phyloP scores from a whole-genome alignment of 2,329 filamentous ascomycete species.

The Pseudogymnoascus sp. region DNA sequence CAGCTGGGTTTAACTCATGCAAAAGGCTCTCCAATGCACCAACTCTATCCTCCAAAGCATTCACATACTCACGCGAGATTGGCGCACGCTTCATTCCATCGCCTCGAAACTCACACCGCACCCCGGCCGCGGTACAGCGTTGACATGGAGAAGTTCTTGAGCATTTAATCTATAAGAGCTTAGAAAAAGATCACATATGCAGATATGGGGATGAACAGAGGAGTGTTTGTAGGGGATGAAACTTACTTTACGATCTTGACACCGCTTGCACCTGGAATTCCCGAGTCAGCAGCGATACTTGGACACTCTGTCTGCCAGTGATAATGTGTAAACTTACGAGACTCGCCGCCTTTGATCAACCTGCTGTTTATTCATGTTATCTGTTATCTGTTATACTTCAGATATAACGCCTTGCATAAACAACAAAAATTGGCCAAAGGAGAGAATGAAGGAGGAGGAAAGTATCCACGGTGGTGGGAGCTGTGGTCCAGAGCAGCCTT shows the following conservation, averaged over 20 bases:
- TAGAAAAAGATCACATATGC: not conserved
- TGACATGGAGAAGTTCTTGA: conserved; percentile 13
- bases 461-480: not conserved
- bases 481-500: not conserved
- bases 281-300: not conserved
- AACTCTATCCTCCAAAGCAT: conserved; percentile 11
- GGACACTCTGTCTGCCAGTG: not conserved
- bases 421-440: not conserved
- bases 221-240: not conserved
- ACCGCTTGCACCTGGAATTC: conserved; percentile 12
- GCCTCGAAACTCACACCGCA: conserved; percentile 13
- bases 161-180: conserved; percentile 11
- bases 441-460: not conserved
- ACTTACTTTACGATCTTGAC: conserved; percentile 14
- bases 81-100: conserved; percentile 12
- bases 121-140: conserved; percentile 10
- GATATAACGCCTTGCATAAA: not conserved
- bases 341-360: not conserved
- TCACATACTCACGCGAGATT: conserved; percentile 13
- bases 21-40: conserved; percentile 10
- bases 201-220: not conserved
- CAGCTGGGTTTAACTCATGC: conserved; percentile 6
- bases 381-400: not conserved
- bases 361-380: not conserved
- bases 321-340: not conserved